Evolutionary conservation across 2,329 filamentous ascomycete genomes (phyloP).

Genomic region (Talaromyces sp.): DNA sequence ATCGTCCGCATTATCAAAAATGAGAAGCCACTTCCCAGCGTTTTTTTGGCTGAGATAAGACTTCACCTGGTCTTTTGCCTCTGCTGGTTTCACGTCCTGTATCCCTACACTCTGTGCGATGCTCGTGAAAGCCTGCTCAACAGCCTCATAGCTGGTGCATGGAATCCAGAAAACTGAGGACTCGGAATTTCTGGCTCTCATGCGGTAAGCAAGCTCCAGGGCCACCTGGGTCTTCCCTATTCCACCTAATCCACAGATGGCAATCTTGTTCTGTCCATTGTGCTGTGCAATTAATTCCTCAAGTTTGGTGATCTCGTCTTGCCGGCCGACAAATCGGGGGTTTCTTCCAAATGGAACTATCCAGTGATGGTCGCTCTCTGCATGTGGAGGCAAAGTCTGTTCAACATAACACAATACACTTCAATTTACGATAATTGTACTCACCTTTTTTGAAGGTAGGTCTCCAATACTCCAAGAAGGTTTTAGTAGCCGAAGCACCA

Average conservation of each 20-base stretch:
- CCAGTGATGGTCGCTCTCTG: not conserved
- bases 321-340: constrained; percentile 12
- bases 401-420: too few relatives aligned
- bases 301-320: constrained; percentile 5
- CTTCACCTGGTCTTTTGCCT: constrained; percentile 4
- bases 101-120: not conserved
- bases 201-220: constrained; percentile 12
- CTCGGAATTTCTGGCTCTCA: not conserved
- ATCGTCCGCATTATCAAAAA: constrained; percentile 20
- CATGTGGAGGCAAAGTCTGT: too few relatives aligned
- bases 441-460: not conserved
- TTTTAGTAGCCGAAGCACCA: constrained; percentile 21
- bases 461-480: constrained; percentile 1
- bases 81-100: constrained; percentile 12
- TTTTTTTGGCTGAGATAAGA: constrained; percentile 3
- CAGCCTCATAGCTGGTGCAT: not conserved
- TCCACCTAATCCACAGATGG: constrained; percentile 13
- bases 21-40: constrained; percentile 15
- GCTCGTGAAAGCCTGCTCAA: constrained; percentile 1
- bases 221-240: constrained; percentile 5
- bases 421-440: too few relatives aligned
- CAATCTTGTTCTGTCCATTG: not conserved
- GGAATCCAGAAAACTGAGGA: constrained; percentile 10
- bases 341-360: constrained; percentile 14
- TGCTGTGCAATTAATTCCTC: not conserved